Conservation (phyloP, 2,329 filamentous ascomycete genomes). For the Knufia petricola region DNA sequence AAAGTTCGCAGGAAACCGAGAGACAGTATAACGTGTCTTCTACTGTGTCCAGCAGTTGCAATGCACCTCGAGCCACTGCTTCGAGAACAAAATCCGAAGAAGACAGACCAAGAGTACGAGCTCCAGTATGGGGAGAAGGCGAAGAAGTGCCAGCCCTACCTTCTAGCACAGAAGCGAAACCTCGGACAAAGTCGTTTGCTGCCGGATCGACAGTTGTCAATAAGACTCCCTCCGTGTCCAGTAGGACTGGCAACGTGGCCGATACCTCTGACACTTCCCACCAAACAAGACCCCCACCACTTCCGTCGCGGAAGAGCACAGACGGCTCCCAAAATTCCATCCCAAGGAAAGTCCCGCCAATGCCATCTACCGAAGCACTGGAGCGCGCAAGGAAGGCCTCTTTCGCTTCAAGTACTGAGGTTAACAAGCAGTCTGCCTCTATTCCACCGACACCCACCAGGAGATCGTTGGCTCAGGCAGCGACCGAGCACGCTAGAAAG, state of each 20-base stretch:
- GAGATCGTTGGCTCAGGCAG: conserved; percentile 10
- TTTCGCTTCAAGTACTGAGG: conserved; percentile 34
- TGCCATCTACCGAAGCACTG: conserved; percentile 28
- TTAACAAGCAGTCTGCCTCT: conserved; percentile 8
- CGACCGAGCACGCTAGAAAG: neutral
- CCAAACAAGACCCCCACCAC: conserved; percentile 4
- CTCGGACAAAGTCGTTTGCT: conserved; percentile 24
- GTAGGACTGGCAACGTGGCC: conserved; percentile 12
- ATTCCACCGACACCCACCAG: conserved; percentile 9
- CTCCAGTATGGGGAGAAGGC: conserved; percentile 48
- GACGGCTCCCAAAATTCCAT: neutral
- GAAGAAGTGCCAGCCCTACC: conserved; percentile 46
- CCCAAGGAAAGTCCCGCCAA: conserved; percentile 23
- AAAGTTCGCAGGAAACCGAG: conserved; percentile 26
- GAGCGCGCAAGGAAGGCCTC: conserved; percentile 36
- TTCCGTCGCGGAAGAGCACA: conserved; percentile 4
- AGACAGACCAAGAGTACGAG: conserved; percentile 35
- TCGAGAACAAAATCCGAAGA: conserved; percentile 23
- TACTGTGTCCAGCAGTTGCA: conserved; percentile 38
- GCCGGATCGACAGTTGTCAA: conserved; percentile 31
- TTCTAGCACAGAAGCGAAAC: conserved; percentile 30
- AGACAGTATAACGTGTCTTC: conserved; percentile 39
- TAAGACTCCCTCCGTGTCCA: conserved; percentile 28
- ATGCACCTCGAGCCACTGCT: conserved; percentile 15
- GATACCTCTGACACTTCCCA: conserved; percentile 10